These are phyloP conservation scores for Colletotrichum acutatum DNA, from an alignment of 2,329 filamentous ascomycete genomes.

Conservation along the genomic window DNA sequence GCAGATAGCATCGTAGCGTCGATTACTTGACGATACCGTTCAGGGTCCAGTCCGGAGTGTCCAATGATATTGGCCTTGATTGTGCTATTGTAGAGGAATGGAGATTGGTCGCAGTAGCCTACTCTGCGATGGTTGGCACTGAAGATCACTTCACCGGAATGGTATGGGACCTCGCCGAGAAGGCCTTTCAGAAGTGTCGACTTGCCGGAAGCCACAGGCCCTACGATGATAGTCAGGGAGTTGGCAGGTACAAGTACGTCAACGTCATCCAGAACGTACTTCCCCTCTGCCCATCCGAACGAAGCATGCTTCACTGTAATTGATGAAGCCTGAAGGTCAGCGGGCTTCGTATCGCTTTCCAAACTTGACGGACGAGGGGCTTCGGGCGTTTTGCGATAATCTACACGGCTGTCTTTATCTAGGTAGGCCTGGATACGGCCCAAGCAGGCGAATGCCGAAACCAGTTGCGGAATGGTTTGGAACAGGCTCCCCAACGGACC, in stretches of 20 bases:
- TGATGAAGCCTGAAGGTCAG: not conserved
- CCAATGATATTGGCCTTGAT: slow-evolving; percentile 53
- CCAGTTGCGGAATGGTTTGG: slow-evolving; percentile 43
- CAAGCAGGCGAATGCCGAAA: slow-evolving; percentile 46
- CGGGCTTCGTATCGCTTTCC: not conserved
- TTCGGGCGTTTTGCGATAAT: slow-evolving; percentile 15
- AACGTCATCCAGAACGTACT: slow-evolving; percentile 42
- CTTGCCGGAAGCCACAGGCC: slow-evolving; percentile 53
- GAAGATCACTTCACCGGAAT: slow-evolving; percentile 36
- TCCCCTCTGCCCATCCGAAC: slow-evolving; percentile 46
- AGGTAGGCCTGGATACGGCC: slow-evolving; percentile 51
- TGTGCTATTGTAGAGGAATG: slow-evolving; percentile 47
- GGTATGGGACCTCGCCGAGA: slow-evolving; percentile 40
- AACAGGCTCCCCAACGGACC: slow-evolving; percentile 45
- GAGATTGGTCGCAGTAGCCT: slow-evolving; percentile 47
- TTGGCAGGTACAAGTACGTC: slow-evolving; percentile 43
- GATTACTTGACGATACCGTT: slow-evolving; percentile 48
- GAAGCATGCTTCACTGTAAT: slow-evolving; percentile 36
- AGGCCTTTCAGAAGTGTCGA: slow-evolving; percentile 52
- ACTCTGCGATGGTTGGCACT: slow-evolving; percentile 31
- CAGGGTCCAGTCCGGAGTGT: slow-evolving; percentile 42
- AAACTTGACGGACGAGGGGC: not conserved
- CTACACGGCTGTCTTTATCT: slow-evolving; percentile 41
- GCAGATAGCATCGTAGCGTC: slow-evolving; percentile 45
- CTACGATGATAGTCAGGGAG: slow-evolving; percentile 50